These are phyloP conservation scores for Dictyostelium capitatum DNA, from an alignment of 78 protist species.

Conservation along the genomic window DNA sequence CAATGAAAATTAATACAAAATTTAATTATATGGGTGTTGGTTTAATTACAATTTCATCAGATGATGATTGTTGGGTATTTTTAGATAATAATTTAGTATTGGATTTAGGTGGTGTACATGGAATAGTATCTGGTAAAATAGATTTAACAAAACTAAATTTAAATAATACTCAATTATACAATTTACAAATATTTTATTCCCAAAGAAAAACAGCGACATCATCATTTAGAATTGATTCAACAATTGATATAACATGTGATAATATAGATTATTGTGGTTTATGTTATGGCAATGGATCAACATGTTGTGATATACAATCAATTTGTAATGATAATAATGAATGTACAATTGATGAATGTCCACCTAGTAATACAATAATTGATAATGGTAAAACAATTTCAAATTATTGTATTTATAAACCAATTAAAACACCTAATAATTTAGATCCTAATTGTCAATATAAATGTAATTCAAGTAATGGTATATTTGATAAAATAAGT, in stretches of 20 bases:
- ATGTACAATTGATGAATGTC: conserved; percentile 26
- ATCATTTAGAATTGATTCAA: neutral
- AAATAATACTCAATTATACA: neutral
- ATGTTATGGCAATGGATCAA: conserved; percentile 26
- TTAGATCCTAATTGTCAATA: no score
- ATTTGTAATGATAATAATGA: conserved; percentile 27
- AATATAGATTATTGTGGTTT: neutral
- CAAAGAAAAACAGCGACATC: conserved; percentile 49
- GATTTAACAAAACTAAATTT: neutral
- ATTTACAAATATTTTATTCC: conserved; percentile 61
- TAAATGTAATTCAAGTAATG: no score
- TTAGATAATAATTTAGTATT: conserved; percentile 33
- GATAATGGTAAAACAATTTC: no score
- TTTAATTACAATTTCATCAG: conserved; percentile 39
- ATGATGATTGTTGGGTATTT: conserved; percentile 76
- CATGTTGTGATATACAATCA: neutral
- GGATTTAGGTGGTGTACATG: conserved; percentile 77
- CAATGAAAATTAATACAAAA: conserved; percentile 8
- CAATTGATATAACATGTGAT: neutral
- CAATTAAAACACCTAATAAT: no score
- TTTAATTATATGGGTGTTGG: conserved; percentile 43
- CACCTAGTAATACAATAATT: no score
- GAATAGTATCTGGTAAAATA: neutral
- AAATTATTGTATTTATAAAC: no score
- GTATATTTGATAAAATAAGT: no score